Conservation (phyloP, 1,284 basidiomycete species). For the Tylopilus sp. region DNA sequence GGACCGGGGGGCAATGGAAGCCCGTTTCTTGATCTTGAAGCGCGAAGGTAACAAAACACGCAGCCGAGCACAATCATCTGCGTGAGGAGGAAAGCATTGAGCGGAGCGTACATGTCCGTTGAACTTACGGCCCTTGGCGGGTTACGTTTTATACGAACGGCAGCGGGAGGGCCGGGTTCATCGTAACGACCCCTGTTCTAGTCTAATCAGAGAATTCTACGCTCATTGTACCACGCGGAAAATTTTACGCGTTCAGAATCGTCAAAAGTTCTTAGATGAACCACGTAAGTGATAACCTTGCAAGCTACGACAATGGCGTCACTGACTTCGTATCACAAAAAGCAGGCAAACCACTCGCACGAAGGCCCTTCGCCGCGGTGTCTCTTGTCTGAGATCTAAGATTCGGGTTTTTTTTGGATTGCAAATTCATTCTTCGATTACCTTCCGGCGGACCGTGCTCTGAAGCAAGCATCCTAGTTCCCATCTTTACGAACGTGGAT, state of each 20-base stretch:
- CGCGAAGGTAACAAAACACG: slow-evolving; percentile 6
- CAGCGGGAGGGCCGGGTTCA: slow-evolving; percentile 4
- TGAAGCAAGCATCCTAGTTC: slow-evolving; percentile 15
- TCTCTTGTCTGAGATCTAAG: slow-evolving; percentile 20
- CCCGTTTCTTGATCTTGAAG: slow-evolving; percentile 4
- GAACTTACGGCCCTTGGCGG: not conserved
- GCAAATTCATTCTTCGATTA: slow-evolving; percentile 23
- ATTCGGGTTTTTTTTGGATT: slow-evolving; percentile 20
- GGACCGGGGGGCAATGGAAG: slow-evolving; percentile 35
- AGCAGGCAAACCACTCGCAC: slow-evolving; percentile 4
- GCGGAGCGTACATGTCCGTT: slow-evolving; percentile 15
- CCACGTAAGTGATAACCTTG: slow-evolving; percentile 31
- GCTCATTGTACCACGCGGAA: slow-evolving; percentile 6
- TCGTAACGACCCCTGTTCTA: slow-evolving; percentile 17
- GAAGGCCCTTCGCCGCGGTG: slow-evolving; percentile 27
- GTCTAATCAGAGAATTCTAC: slow-evolving; percentile 4
- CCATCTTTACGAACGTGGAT: slow-evolving; percentile 12
- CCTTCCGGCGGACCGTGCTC: slow-evolving; percentile 8
- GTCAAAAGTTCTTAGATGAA: slow-evolving; percentile 12
- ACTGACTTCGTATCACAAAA: slow-evolving; percentile 15
- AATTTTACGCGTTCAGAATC: slow-evolving; percentile 15
- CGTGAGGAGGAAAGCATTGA: slow-evolving; percentile 9
- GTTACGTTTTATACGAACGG: slow-evolving; percentile 22
- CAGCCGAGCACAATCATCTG: slow-evolving; percentile 16
- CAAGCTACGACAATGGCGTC: slow-evolving; percentile 21